phyloP scores from a whole-genome alignment of 257 asterid species.

The Jacaranda copaia region DNA sequence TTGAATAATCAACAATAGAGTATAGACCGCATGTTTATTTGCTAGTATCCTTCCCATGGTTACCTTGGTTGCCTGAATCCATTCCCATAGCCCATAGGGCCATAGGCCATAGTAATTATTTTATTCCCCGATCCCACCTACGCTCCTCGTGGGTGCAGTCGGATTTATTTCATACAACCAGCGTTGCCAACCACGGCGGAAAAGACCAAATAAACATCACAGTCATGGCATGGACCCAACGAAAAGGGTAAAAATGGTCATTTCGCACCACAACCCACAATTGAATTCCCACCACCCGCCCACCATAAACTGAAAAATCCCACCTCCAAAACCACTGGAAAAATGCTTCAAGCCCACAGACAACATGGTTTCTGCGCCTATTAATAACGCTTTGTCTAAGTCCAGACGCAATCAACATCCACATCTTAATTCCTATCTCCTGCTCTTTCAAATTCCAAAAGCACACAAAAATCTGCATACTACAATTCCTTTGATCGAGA shows the following conservation, averaged over 20 bases:
- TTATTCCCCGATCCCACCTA: too few species aligned
- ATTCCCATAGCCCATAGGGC: too few species aligned
- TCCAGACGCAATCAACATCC: not conserved
- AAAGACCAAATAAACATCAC: slow-evolving; percentile 3
- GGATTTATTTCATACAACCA: too few species aligned
- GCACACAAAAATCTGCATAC: too few species aligned
- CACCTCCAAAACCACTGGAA: slow-evolving; percentile 16
- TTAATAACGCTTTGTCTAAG: not conserved
- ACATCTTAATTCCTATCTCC: not conserved
- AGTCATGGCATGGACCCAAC: not conserved
- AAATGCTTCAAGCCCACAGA: not conserved
- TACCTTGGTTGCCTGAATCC: too few species aligned
- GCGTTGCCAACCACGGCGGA: not conserved
- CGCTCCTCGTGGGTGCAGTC: too few species aligned
- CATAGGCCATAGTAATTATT: too few species aligned
- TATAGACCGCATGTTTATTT: too few species aligned
- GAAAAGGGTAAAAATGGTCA: not conserved
- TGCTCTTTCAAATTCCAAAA: not conserved
- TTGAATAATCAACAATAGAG: too few species aligned
- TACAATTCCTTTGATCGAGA: too few species aligned
- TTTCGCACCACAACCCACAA: not conserved
- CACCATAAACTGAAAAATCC: not conserved
- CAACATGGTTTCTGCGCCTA: not conserved
- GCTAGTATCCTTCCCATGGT: too few species aligned
- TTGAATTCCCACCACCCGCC: not conserved